phyloP scores from a whole-genome alignment of 2,329 filamentous ascomycete species.

The Xylariaceae sp. region DNA sequence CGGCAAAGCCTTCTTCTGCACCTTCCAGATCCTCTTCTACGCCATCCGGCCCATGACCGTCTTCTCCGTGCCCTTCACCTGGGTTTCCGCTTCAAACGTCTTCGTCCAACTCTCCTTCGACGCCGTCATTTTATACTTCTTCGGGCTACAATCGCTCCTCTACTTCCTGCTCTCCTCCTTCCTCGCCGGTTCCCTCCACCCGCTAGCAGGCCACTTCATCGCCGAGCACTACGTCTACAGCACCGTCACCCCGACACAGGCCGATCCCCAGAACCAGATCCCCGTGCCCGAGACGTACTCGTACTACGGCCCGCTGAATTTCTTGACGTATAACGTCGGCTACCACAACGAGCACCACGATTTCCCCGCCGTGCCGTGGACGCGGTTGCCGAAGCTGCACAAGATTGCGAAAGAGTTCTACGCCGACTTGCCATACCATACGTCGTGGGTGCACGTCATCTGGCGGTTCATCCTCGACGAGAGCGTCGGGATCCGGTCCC shows the following conservation, averaged over 20 bases:
- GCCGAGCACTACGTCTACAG: constrained; percentile 91
- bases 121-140: constrained; percentile 57
- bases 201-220: constrained; percentile 95
- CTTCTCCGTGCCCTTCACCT: constrained; percentile 83
- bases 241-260: constrained; percentile 52
- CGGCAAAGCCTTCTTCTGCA: constrained; percentile 98
- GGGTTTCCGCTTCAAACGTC: constrained; percentile 80
- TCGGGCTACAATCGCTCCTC: constrained; percentile 62
- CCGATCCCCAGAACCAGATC: constrained; percentile 55
- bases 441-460: constrained; percentile 88
- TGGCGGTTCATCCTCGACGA: constrained; percentile 95
- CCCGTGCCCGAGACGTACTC: constrained; percentile 90
- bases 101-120: constrained; percentile 75
- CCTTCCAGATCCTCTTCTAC: constrained; percentile 99
- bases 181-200: constrained; percentile 88
- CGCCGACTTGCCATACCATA: constrained; percentile 76
- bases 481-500: constrained; percentile 82
- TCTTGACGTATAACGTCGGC: constrained; percentile 94
- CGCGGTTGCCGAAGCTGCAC: constrained; percentile 71
- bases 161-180: constrained; percentile 91
- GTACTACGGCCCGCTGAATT: constrained; percentile 91
- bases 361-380: constrained; percentile 97
- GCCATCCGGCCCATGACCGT: constrained; percentile 92
- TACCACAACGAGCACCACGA: constrained; percentile 99
- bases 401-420: constrained; percentile 89